phyloP scores from a whole-genome alignment of 2,329 filamentous ascomycete species.

The Sclerotinia glacialis region DNA sequence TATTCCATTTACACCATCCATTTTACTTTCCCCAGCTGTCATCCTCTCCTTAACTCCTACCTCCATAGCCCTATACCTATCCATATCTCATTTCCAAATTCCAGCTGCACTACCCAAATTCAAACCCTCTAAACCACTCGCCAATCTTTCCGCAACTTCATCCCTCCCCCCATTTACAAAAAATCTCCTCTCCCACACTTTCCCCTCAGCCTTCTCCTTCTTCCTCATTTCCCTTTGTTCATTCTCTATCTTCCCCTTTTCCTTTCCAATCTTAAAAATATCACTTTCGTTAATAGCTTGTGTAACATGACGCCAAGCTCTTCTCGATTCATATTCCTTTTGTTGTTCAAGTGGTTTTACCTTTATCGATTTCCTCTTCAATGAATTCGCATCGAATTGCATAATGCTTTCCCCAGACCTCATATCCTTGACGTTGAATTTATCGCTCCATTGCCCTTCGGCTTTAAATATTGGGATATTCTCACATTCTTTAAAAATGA shows the following conservation, averaged over 20 bases:
- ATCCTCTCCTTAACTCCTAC: constrained; percentile 23
- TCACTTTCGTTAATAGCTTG: constrained; percentile 76
- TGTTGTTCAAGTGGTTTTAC: constrained; percentile 73
- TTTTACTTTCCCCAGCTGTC: background rate
- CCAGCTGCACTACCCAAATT: constrained; percentile 35
- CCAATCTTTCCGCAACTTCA: constrained; percentile 44
- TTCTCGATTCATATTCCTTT: constrained; percentile 80
- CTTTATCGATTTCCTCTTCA: constrained; percentile 61
- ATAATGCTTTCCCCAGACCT: constrained; percentile 53
- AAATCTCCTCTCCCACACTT: constrained; percentile 77
- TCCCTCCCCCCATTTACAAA: constrained; percentile 57
- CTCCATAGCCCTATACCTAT: constrained; percentile 30
- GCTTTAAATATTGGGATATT: constrained; percentile 74
- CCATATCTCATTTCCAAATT: constrained; percentile 36
- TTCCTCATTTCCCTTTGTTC: constrained; percentile 76
- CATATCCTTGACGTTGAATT: constrained; percentile 71
- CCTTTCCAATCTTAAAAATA: constrained; percentile 71
- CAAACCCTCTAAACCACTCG: constrained; percentile 26
- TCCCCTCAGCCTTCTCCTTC: constrained; percentile 68
- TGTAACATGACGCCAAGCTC: constrained; percentile 84
- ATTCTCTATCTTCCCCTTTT: constrained; percentile 88
- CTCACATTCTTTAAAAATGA: constrained; percentile 63
- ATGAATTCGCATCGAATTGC: constrained; percentile 56
- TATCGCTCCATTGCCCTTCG: constrained; percentile 85
- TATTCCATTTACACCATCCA: constrained; percentile 27